Conservation (phyloP, 257 asterid species). For the Primulina eburnea region DNA sequence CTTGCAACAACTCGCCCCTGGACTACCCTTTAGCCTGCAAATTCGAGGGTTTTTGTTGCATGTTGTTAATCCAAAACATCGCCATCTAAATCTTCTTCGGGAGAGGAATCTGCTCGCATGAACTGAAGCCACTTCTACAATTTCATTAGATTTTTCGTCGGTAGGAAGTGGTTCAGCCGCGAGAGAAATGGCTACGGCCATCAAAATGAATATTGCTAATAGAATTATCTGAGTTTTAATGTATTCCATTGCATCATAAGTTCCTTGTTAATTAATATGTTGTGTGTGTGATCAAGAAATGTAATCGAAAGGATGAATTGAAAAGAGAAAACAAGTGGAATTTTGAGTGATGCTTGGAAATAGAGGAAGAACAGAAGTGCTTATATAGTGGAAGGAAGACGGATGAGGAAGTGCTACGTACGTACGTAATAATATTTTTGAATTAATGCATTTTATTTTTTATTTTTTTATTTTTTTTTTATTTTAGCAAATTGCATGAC, state of each 20-base stretch:
- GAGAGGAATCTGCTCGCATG: slow-evolving; percentile 39
- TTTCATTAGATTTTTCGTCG: neutral
- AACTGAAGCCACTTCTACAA: slow-evolving; percentile 24
- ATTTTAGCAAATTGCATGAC: neutral
- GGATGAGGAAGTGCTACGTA: neutral
- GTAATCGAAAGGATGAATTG: no score
- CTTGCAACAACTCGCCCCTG: slow-evolving; percentile 64
- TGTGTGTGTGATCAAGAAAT: no score
- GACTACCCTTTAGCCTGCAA: slow-evolving; percentile 47
- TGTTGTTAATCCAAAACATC: slow-evolving; percentile 20
- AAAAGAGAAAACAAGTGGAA: neutral
- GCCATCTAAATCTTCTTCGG: slow-evolving; percentile 9
- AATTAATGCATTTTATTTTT: neutral
- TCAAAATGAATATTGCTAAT: neutral
- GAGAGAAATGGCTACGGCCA: slow-evolving; percentile 11
- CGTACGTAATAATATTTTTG: no score
- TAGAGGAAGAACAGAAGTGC: neutral
- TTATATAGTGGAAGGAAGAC: neutral
- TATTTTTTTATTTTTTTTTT: neutral
- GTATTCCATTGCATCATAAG: neutral
- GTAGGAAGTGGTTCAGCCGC: slow-evolving; percentile 21
- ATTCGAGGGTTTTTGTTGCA: slow-evolving; percentile 56
- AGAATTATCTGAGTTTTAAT: neutral
- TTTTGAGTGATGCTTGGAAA: neutral
- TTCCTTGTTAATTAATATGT: no score